phyloP scores from a whole-genome alignment of 73 alveolate species.

The Uronychia binucleata region DNA sequence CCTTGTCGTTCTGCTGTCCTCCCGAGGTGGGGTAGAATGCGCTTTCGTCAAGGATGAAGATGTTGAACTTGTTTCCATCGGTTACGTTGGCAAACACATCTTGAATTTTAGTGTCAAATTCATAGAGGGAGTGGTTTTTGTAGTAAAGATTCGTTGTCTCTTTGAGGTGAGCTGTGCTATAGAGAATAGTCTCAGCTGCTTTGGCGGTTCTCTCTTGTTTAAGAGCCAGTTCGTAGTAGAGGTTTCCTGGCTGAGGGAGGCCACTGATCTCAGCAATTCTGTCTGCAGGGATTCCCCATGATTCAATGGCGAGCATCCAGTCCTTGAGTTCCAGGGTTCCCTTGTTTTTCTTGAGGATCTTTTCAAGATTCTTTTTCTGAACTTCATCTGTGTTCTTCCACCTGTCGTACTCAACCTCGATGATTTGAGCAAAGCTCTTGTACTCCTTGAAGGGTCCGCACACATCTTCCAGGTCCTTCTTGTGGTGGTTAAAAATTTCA shows the following conservation, averaged over 20 bases:
- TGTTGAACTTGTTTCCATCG: conserved; percentile 77
- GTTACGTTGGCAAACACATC: conserved; percentile 90
- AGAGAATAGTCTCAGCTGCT: conserved; percentile 94
- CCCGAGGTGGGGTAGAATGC: conserved; percentile 98
- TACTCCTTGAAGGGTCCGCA: conserved; percentile 95
- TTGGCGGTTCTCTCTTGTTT: conserved; percentile 91
- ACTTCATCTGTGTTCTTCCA: conserved; percentile 96
- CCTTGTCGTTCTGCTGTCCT: conserved; percentile 96
- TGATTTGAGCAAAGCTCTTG: conserved; percentile 90
- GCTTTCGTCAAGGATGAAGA: conserved; percentile 89
- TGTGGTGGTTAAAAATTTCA: conserved; percentile 89
- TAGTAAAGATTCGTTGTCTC: conserved; percentile 94
- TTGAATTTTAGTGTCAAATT: conserved; percentile 84
- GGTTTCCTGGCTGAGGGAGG: conserved; percentile 90
- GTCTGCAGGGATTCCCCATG: conserved; percentile 99
- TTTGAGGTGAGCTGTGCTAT: conserved; percentile 90
- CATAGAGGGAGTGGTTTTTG: conserved; percentile 82
- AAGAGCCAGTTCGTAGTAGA: conserved; percentile 91
- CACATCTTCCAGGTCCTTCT: conserved; percentile 88
- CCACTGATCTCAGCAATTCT: conserved; percentile 84
- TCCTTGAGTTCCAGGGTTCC: conserved; percentile 91
- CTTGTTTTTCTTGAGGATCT: conserved; percentile 81
- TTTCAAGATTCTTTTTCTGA: conserved; percentile 87
- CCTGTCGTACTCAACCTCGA: conserved; percentile 94
- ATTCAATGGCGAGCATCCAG: conserved; percentile 96